Percentiles rank a stretch among this genome's conserved stretches.
These are phyloP conservation scores for Biscogniauxia sp. DNA, from an alignment of 2,329 filamentous ascomycete genomes.

Conservation along the genomic window DNA sequence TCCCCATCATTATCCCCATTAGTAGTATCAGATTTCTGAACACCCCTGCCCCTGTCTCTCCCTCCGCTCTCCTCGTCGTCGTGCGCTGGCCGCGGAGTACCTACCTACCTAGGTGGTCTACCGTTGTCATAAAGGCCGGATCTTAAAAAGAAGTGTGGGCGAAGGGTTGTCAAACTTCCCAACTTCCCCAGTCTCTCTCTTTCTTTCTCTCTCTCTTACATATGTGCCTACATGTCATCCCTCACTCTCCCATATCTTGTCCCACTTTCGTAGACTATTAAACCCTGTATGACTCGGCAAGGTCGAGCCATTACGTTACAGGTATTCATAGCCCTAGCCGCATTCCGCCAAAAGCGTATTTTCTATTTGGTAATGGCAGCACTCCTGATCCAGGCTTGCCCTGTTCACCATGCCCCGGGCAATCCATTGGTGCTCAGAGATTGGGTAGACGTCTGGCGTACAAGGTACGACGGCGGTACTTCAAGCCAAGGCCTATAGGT, in stretches of 20 bases:
- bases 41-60: no score
- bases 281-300: constrained; percentile 23
- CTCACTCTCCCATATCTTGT: background rate
- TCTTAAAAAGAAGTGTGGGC: background rate
- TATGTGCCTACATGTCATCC: background rate
- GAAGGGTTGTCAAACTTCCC: background rate
- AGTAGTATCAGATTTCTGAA: background rate
- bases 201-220: no score
- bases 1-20: background rate
- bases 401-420: constrained; percentile 17
- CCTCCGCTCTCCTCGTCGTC: background rate
- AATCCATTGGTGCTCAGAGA: constrained; percentile 12
- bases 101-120: no score
- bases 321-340: constrained; percentile 37
- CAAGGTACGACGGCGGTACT: background rate
- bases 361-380: constrained; percentile 50
- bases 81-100: background rate
- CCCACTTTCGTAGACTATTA: background rate
- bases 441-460: constrained; percentile 13
- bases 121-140: background rate
- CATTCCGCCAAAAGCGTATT: constrained; percentile 30
- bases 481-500: background rate
- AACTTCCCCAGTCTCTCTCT: background rate
- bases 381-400: constrained; percentile 16
- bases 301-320: constrained; percentile 48